Base-by-base conservation (phyloP, 2,329 filamentous ascomycete genomes). In the Neocucurbitaria cava region DNA sequence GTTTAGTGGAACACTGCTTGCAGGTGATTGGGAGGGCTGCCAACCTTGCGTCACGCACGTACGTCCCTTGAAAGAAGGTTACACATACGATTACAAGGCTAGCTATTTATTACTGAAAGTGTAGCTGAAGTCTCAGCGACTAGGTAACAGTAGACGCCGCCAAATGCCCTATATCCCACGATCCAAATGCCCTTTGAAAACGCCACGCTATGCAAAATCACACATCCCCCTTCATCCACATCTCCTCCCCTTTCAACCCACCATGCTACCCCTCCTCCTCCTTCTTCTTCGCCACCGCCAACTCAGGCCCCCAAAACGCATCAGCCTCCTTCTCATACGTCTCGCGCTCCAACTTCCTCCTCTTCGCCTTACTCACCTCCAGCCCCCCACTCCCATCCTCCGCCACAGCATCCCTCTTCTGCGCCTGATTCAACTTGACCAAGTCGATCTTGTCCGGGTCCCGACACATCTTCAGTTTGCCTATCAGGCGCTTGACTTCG, bases 381-480 rank as follows among this genome's bases (percentile, higher is more conserved):
- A 80, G 51, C 24, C 66, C 62, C 1, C 36, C 75, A 0, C 66
- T 62, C 1, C 36, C 75, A 0, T 73, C 73, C 36, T 73, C 73
- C 38, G 64, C 58, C 8, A 75, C 71, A 1, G 67, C 75, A 44
- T 78, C 77, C 43, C 77, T 64, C 66, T 81, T 85, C 64, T 88
- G 83, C 18, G 86, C 85, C 59, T 83, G 83, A 65, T 90, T 87
- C 46, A 90, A 77, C 43, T 86, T 87, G 17, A 92, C 87, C 3
- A 93, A 75, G 72, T 93, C 89, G 39, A 84, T 85, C 51, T 90
- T 86, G 63, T 91, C 88, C 0, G 90, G 89, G 66, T 94, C 90
- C 52, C 87, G 82, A 64, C 90, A 93, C 64, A 83, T 85, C 56
- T 85, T 86, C n/a, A 93, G 79, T 71, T 91, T 92, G 75, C 83